phyloP scores from a whole-genome alignment of 768 basidiomycete species.

The Auriscalpium microsporum region DNA sequence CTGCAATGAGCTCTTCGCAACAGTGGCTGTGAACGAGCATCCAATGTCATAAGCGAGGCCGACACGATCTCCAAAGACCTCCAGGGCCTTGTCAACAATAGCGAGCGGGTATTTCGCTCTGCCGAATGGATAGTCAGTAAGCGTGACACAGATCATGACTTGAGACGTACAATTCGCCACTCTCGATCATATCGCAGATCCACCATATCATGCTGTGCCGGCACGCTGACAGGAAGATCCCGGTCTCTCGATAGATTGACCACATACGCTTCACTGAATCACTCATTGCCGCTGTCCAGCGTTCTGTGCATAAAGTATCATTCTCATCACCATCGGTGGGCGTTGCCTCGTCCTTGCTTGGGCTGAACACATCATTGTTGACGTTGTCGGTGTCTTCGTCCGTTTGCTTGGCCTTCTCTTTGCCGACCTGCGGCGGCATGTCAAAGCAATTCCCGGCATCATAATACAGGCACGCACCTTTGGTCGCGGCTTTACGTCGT shows the following conservation, averaged over 20 bases:
- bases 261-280: not conserved
- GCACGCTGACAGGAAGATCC: not conserved
- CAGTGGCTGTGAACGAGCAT: not conserved
- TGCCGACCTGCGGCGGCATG: not conserved
- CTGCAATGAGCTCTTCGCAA: not conserved
- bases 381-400: not conserved
- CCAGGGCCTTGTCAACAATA: not conserved
- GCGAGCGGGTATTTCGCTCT: slow-evolving; percentile 1
- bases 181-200: not conserved
- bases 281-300: not conserved
- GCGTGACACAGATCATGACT: not conserved
- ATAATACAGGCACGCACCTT: not conserved
- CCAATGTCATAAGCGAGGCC: not conserved
- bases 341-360: not conserved
- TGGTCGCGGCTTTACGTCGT: not conserved
- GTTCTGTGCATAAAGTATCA: not conserved
- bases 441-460: not conserved
- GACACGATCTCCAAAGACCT: not conserved
- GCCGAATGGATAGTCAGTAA: not conserved
- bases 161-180: not conserved
- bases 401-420: not conserved
- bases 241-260: not conserved
- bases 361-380: not conserved
- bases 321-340: not conserved
- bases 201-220: not conserved